Base-by-base conservation (phyloP, 1,284 basidiomycete genomes). In the Leccinum subrobustum region DNA sequence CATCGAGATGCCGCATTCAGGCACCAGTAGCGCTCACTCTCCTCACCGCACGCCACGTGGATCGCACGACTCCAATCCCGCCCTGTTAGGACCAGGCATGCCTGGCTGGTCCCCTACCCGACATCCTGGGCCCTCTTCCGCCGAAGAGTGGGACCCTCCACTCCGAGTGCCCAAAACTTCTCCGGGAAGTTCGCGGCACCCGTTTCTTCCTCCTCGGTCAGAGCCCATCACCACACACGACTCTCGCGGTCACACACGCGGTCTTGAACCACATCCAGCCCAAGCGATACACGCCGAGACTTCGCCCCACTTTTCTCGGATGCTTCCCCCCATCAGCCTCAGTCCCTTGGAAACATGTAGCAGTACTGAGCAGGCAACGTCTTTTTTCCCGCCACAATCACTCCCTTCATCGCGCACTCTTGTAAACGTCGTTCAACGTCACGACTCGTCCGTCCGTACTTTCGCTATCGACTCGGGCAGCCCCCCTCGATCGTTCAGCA, bases 31-130 rank as follows among this genome's bases (percentile, higher is more conserved):
- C 50, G 54, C 65, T 6, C 62, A 60, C 47, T 56, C 65, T 14
- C 5, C 31, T 18, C 29, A 33, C 51, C 60, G 18, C 57, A 71
- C 55, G 70, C 75, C 37, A 33, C 59, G 61, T 35, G 71, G 63
- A 6, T 69, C 60, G 9, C 70, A 64, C 33, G 78, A 80, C 52
- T 67, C 71, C 9, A 75, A 72, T 25, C 58, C 75, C 33, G 73
- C 79, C 52, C 70, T 87, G n/a, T 79, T 84, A 25, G 86, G 86
- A 12, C 86, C 86, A 54, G 87, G 85, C 4, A 81, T 88, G 65
- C 83, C 85, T 55, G 85, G 85, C 35, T 69, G 69, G 65, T 57
- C 68, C 4, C 57, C 69, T n/a, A 52, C 62, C 18, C 62, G 60
- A 58, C 63, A 63, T 25, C 65, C 63, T 18, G 52, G 56, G 12